Evolutionary conservation across 345 rosid species (phyloP).

Genomic region (Citrus mangshanensis): DNA sequence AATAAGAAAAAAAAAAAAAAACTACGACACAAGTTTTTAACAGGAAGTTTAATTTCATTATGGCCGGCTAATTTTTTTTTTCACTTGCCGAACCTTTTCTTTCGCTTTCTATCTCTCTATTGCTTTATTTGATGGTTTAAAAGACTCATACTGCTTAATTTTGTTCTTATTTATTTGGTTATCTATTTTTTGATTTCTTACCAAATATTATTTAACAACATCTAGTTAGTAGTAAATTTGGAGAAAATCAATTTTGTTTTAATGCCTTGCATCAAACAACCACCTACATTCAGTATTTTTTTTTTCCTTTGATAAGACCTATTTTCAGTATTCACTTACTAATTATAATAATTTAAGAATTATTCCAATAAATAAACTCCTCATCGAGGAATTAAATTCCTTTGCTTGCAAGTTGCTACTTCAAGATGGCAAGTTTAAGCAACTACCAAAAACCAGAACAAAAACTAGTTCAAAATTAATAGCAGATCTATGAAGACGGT

Average conservation of each 20-base stretch:
- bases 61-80: too few species aligned
- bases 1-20: too few species aligned
- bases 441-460: not conserved
- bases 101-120: too few species aligned
- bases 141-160: too few species aligned
- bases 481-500: not conserved
- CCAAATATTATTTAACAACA: too few species aligned
- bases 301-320: not conserved
- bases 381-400: not conserved
- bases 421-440: not conserved
- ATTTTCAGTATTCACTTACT: not conserved
- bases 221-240: not conserved
- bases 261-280: not conserved
- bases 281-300: not conserved
- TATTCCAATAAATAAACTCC: not conserved
- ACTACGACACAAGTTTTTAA: too few species aligned
- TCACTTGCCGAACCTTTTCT: too few species aligned
- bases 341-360: too few species aligned
- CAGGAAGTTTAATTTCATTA: too few species aligned
- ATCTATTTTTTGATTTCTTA: too few species aligned
- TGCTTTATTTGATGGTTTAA: too few species aligned
- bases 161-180: too few species aligned
- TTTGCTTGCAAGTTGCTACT: not conserved
- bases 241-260: not conserved
- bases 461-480: not conserved